These are phyloP conservation scores for Aspergillus sp. DNA, from an alignment of 2,329 filamentous ascomycete species.

Conservation along the genomic window DNA sequence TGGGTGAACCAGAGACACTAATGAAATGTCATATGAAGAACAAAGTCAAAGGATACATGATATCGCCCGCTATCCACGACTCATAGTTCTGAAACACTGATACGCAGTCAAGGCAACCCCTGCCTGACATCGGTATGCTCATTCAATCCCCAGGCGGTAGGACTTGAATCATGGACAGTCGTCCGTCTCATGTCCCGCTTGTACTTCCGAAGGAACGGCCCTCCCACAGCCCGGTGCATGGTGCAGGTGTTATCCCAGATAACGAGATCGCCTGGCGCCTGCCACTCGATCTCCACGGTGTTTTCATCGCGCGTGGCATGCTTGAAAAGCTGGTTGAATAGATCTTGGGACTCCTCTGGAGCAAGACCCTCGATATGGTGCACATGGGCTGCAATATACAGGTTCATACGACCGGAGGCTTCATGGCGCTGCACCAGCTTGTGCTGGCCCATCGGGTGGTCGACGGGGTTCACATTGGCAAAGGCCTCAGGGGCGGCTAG, in stretches of 20 bases:
- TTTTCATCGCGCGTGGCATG: not conserved
- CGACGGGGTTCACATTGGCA: not conserved
- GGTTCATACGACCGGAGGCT: not conserved
- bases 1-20: not conserved
- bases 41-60: too few relatives aligned
- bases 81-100: too few relatives aligned
- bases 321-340: not conserved
- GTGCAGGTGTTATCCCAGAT: slow-evolving; percentile 2
- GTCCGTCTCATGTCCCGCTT: slow-evolving; percentile 54
- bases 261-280: not conserved
- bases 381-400: slow-evolving; percentile 1
- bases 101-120: not conserved
- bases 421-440: slow-evolving; percentile 1
- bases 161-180: slow-evolving; percentile 52
- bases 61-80: too few relatives aligned
- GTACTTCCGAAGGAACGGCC: slow-evolving; percentile 47
- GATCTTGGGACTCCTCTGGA: not conserved
- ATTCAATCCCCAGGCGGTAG: slow-evolving; percentile 44
- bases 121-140: slow-evolving; percentile 13
- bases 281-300: not conserved
- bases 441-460: not conserved
- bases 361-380: not conserved
- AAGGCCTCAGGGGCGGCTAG: not conserved
- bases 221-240: slow-evolving; percentile 30
- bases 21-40: not conserved